These are phyloP conservation scores for Nannochloropsis oceanica DNA, from an alignment of 108 stramenopile species.

Conservation along the genomic window DNA sequence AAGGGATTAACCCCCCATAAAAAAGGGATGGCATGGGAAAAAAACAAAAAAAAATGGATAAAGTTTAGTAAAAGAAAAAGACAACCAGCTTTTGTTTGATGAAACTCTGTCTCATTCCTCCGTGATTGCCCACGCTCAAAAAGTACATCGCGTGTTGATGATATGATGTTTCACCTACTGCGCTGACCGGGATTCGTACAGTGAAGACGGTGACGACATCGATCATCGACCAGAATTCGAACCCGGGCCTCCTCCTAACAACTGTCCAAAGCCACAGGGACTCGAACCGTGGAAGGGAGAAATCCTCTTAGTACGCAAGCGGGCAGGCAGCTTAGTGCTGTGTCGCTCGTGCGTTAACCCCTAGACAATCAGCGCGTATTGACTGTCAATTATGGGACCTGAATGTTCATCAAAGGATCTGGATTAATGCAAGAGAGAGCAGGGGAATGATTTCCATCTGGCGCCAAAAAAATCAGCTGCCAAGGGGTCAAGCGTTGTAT, in stretches of 20 bases:
- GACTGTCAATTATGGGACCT: no score
- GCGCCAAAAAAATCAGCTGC: no score
- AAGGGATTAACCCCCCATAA: no score
- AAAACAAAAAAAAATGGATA: background rate
- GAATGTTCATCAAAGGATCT: background rate
- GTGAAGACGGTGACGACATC: background rate
- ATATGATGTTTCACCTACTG: background rate
- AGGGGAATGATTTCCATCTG: no score
- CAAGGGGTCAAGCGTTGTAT: no score
- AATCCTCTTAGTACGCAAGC: background rate
- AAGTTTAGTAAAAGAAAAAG: no score
- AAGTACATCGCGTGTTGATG: background rate
- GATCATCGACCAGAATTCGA: background rate
- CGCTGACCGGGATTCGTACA: background rate
- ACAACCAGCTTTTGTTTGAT: no score
- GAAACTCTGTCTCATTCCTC: no score
- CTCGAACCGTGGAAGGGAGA: background rate
- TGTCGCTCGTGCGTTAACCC: background rate
- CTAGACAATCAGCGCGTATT: background rate
- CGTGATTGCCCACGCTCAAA: no score
- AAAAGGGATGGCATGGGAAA: background rate
- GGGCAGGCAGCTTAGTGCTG: background rate
- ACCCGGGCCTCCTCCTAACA: background rate
- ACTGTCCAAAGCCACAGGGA: background rate
- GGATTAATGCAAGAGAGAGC: background rate